Percentiles rank a stretch among this genome's conserved stretches.
Evolutionary conservation across 768 basidiomycete genomes (phyloP).

Genomic region (Psilocybe subaeruginosa): DNA sequence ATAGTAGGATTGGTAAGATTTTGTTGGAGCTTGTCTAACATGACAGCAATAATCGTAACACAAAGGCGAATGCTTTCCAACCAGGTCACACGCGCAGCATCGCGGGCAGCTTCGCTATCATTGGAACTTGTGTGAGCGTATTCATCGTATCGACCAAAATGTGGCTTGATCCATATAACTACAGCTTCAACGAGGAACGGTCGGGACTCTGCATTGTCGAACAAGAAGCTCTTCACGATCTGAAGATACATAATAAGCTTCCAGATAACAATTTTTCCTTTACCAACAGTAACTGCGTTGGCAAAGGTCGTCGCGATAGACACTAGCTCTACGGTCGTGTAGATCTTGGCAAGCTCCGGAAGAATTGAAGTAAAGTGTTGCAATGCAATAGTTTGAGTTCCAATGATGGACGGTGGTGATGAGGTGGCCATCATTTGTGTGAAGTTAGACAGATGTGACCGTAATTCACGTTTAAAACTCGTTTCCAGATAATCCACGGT

Average conservation of each 20-base stretch:
- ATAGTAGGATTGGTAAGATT: slow-evolving; percentile 72
- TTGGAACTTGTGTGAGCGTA: slow-evolving; percentile 61
- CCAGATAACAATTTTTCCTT: slow-evolving; percentile 90
- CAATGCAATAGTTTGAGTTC: slow-evolving; percentile 92
- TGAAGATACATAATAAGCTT: slow-evolving; percentile 94
- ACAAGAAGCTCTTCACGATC: slow-evolving; percentile 85
- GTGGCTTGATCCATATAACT: slow-evolving; percentile 92
- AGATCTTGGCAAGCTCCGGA: slow-evolving; percentile 84
- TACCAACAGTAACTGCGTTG: slow-evolving; percentile 74
- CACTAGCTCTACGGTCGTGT: slow-evolving; percentile 81
- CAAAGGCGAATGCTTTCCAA: slow-evolving; percentile 89
- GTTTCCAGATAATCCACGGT: slow-evolving; percentile 86
- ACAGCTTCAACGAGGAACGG: slow-evolving; percentile 83
- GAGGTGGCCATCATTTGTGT: slow-evolving; percentile 87
- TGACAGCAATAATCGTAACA: slow-evolving; percentile 85
- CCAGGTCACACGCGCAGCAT: slow-evolving; percentile 84
- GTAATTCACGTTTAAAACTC: slow-evolving; percentile 83
- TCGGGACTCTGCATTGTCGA: slow-evolving; percentile 81
- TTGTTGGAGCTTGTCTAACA: slow-evolving; percentile 88
- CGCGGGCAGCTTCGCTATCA: slow-evolving; percentile 68
- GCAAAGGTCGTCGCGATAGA: slow-evolving; percentile 87
- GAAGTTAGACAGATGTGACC: slow-evolving; percentile 75
- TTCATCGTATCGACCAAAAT: slow-evolving; percentile 92
- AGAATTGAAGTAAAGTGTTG: slow-evolving; percentile 93
- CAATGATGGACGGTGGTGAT: slow-evolving; percentile 85